Evolutionary conservation across 106 monocot species (phyloP).

Genomic region (Gastrodia elata): DNA sequence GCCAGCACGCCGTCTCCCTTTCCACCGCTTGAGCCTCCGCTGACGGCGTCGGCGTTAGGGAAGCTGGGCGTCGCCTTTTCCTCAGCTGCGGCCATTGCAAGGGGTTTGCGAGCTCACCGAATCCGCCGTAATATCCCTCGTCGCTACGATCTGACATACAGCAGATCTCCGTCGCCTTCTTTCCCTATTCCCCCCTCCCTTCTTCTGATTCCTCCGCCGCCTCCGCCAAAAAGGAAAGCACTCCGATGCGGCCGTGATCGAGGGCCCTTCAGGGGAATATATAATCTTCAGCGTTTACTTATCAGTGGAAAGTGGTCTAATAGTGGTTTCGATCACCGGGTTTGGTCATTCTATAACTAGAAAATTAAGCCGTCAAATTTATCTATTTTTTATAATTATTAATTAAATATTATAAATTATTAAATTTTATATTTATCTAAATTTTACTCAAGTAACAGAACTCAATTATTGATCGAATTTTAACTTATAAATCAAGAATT

Average conservation of each 20-base stretch:
- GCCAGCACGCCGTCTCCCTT: not conserved
- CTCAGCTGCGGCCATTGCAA: slow-evolving; percentile 89
- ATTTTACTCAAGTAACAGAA: no score
- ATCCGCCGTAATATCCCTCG: slow-evolving; percentile 48
- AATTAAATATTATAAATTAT: no score
- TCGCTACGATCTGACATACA: slow-evolving; percentile 63
- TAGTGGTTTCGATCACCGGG: no score
- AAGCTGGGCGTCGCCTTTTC: slow-evolving; percentile 80
- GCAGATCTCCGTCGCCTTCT: slow-evolving; percentile 23
- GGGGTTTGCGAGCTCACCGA: slow-evolving; percentile 63
- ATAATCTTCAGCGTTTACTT: no score
- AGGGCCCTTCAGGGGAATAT: not conserved
- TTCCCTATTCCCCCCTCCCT: slow-evolving; percentile 6
- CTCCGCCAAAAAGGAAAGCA: not conserved
- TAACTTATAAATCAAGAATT: no score
- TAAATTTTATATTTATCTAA: no score
- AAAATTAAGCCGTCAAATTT: no score
- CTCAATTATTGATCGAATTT: no score
- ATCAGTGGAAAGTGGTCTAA: no score
- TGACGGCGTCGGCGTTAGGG: not conserved
- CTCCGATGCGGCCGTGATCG: not conserved
- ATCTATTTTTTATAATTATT: no score
- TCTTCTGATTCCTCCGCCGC: not conserved
- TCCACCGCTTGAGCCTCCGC: not conserved
- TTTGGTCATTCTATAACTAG: no score